phyloP scores from a whole-genome alignment of 73 alveolate species.

The Uronychia binucleata region DNA sequence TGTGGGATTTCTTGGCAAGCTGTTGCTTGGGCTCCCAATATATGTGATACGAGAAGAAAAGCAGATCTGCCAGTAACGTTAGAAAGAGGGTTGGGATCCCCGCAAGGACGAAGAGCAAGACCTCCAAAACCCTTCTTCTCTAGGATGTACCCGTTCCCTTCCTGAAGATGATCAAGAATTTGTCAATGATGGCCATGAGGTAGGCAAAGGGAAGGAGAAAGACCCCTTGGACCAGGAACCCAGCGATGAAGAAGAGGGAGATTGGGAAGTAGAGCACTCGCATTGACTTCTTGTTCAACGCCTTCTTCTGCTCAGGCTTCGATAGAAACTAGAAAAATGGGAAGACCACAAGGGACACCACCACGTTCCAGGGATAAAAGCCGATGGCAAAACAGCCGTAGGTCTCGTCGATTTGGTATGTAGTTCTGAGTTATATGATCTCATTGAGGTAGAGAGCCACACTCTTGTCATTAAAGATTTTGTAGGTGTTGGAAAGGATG shows the following conservation, averaged over 20 bases:
- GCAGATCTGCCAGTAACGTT: neutral
- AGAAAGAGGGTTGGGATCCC: neutral
- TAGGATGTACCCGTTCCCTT: neutral
- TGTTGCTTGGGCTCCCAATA: neutral
- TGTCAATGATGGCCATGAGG: neutral
- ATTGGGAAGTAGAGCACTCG: neutral
- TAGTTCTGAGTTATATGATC: slow-evolving; percentile 1
- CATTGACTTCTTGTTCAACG: neutral
- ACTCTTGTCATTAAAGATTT: neutral
- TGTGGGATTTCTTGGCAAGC: neutral
- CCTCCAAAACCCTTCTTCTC: neutral
- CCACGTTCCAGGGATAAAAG: neutral
- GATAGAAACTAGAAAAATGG: neutral
- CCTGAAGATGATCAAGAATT: neutral
- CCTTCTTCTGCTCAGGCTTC: neutral
- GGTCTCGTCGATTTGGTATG: neutral
- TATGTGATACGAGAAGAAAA: neutral
- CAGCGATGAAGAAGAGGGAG: neutral
- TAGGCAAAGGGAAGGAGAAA: slow-evolving; percentile 6
- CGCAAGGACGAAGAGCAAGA: neutral
- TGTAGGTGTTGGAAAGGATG: neutral
- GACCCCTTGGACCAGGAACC: neutral
- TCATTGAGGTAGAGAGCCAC: neutral
- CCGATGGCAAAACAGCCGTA: neutral
- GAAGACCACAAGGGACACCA: neutral